Evolutionary conservation across 1,284 basidiomycete species (phyloP).

Genomic region (Sanguinoderma infundibulare): DNA sequence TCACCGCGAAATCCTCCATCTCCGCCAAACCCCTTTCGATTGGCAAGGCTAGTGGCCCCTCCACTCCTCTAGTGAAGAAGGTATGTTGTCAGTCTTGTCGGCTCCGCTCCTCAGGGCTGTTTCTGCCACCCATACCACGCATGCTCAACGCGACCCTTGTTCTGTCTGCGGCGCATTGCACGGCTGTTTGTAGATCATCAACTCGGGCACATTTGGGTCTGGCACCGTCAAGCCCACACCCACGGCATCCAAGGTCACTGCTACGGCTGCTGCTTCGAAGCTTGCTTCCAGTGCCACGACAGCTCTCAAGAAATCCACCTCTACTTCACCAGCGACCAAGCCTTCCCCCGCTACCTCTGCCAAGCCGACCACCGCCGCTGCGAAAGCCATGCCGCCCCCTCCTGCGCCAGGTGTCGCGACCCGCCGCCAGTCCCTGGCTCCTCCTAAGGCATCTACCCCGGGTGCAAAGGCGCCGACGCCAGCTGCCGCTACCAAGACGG

Average conservation of each 20-base stretch:
- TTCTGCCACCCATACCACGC: background rate
- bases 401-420: slow-evolving; percentile 26
- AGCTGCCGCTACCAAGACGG: slow-evolving; percentile 28
- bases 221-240: slow-evolving; percentile 56
- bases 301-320: slow-evolving; percentile 53
- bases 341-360: slow-evolving; percentile 27
- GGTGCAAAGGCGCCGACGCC: slow-evolving; percentile 46
- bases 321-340: slow-evolving; percentile 46
- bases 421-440: slow-evolving; percentile 34
- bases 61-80: slow-evolving; percentile 67
- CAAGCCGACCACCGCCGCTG: slow-evolving; percentile 42
- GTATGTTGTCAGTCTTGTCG: slow-evolving; percentile 41
- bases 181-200: slow-evolving; percentile 55
- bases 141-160: slow-evolving; percentile 10
- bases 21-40: slow-evolving; percentile 43
- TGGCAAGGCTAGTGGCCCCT: slow-evolving; percentile 45
- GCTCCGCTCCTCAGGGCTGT: background rate
- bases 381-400: slow-evolving; percentile 27
- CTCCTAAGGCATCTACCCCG: slow-evolving; percentile 48
- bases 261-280: slow-evolving; percentile 39
- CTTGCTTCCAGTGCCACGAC: slow-evolving; percentile 40
- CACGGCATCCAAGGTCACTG: slow-evolving; percentile 44
- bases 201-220: slow-evolving; percentile 68
- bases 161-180: slow-evolving; percentile 3
- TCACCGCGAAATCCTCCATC: slow-evolving; percentile 34